Evolutionary conservation across 106 monocot genomes (phyloP).

Genomic region (Allium fistulosum): DNA sequence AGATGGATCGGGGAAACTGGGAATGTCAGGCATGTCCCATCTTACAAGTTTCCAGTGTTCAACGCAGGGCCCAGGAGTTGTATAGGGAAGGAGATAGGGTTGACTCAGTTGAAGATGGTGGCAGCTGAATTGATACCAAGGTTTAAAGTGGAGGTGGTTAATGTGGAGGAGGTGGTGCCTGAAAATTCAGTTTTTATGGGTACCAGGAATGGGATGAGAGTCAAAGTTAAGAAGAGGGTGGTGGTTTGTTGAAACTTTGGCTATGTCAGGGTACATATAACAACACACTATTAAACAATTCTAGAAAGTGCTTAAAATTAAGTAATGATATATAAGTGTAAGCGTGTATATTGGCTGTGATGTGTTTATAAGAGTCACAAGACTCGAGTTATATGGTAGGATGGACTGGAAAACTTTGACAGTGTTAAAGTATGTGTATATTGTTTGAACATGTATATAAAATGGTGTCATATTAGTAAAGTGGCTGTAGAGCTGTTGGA

Average conservation of each 20-base stretch:
- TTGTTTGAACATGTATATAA: no score
- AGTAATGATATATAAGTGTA: no score
- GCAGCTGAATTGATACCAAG: conserved; percentile 31
- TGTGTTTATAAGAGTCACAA: no score
- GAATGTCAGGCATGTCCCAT: conserved; percentile 36
- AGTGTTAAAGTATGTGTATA: no score
- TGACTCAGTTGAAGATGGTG: conserved; percentile 62
- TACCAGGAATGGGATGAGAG: conserved; percentile 61
- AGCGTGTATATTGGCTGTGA: no score
- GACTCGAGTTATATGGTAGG: no score
- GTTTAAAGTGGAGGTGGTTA: conserved; percentile 25
- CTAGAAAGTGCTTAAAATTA: no score
- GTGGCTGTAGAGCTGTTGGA: no score
- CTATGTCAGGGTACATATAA: no score
- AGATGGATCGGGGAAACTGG: conserved; percentile 41
- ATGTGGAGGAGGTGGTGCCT: conserved; percentile 22
- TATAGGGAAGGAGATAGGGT: conserved; percentile 53
- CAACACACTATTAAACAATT: no score
- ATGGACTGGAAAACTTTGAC: no score
- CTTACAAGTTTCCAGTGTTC: conserved; percentile 61
- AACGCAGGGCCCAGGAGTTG: conserved; percentile 68
- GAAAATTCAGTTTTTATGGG: conserved; percentile 53
- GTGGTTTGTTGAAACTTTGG: background rate
- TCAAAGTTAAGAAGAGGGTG: conserved; percentile 38
- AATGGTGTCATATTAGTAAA: no score